Evolutionary conservation across 352 stramenopile genomes (phyloP), one percentile per base, ranked within the genome.

Genomic region (Pythium insidiosum): DNA sequence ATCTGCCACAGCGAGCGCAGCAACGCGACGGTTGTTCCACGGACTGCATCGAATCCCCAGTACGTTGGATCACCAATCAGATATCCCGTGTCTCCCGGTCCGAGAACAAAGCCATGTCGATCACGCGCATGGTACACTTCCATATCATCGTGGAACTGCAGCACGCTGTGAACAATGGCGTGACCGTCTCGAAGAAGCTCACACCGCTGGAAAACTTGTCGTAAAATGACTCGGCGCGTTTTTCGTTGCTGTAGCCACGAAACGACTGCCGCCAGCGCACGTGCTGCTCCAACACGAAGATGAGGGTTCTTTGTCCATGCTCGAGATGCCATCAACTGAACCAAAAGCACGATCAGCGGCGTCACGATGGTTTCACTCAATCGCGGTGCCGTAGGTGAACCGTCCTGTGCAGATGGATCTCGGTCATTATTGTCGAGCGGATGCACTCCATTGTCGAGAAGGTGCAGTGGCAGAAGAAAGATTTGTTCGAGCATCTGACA

Each of bases 131-230:
- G 74, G 61, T 89, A 89, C 26, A 54, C 63, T 38, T 87, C 77
- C 72, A 89, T 80, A 31, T 89, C 72, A 13, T 65, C 58, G 48
- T 89, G 73, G 44, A 87, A 89, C 16, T 70, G 63, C 6, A 89
- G 43, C 6, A 89, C 50, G 5, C 66, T 65, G 29, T 44, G 48
- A 26, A 81, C 62, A 13, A 74, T 36, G 20, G 31, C 73, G 10
- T 53, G 29, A n/a, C n/a, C n/a, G n/a, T n/a, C n/a, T 1, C 57
- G 64, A 7, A 89, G 56, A 3, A 86, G 34, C 18, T 47, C 15
- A n/a, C 68, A 67, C 1, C 42, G 45, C 16, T 69, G 50, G 29
- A 89, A 75, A 2, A 81, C 59, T 1, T 46, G 21, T 6, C 71
- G 58, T n/a, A 63, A 13, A 24, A 77, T 40, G 1, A 59, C 35